These are phyloP conservation scores for Ogataea parapolymorpha DNA, from an alignment of 805 yeast species.

Conservation along the genomic window DNA sequence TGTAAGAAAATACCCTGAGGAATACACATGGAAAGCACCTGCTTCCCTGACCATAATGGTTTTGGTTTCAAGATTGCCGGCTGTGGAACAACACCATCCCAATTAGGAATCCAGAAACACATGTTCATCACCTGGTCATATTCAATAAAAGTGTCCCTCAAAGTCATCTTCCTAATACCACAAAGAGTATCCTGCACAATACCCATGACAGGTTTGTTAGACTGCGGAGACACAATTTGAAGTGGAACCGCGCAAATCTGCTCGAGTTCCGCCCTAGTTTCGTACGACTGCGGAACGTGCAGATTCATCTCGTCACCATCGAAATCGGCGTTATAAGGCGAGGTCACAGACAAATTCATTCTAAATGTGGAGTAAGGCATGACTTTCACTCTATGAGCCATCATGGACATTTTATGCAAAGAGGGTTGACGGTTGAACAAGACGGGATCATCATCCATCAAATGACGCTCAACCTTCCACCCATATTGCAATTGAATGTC, in stretches of 20 bases:
- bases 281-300: constrained; percentile 98
- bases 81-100: constrained; percentile 98
- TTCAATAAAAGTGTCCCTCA: constrained; percentile 84
- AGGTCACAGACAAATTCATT: constrained; percentile 92
- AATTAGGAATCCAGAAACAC: constrained; percentile 94
- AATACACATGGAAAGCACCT: constrained; percentile 84
- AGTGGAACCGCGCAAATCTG: constrained; percentile 96
- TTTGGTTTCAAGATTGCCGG: constrained; percentile 94
- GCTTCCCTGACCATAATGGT: constrained; percentile 98
- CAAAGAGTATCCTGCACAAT: constrained; percentile 98
- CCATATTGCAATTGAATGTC: constrained; percentile 97
- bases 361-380: constrained; percentile 99
- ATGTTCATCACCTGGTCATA: constrained; percentile 95
- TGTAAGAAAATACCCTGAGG: constrained; percentile 95
- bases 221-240: constrained; percentile 97
- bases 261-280: constrained; percentile 92
- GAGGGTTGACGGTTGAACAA: constrained; percentile 99
- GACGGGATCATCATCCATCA: constrained; percentile 97
- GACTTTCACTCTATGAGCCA: constrained; percentile 97
- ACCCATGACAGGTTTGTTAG: constrained; percentile 99
- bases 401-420: constrained; percentile 98
- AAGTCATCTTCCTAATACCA: constrained; percentile 94
- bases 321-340: constrained; percentile 99
- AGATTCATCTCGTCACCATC: constrained; percentile 99
- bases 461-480: constrained; percentile 98